phyloP scores from a whole-genome alignment of 495 filamentous ascomycete species.

The Penicillium chermesinum region DNA sequence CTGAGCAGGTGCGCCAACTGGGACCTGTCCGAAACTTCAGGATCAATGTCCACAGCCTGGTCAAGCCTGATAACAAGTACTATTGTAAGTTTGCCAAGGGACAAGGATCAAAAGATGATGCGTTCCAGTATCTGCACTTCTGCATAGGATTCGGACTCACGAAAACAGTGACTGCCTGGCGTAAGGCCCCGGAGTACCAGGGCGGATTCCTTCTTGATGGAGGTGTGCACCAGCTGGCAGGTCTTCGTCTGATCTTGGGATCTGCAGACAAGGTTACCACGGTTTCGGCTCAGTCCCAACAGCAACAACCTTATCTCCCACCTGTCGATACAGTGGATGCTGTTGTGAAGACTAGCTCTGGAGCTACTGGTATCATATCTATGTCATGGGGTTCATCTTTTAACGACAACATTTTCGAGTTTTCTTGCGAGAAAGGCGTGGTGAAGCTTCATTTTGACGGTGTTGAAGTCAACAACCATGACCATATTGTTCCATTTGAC shows the following conservation, averaged over 20 bases:
- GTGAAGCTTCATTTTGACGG: constrained; percentile 51
- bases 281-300: constrained; percentile 55
- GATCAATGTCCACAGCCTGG: constrained; percentile 47
- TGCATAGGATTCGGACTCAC: too few species aligned
- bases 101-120: too few species aligned
- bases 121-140: too few species aligned
- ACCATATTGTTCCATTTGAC: constrained; percentile 51
- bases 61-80: constrained; percentile 55
- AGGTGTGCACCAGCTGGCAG: constrained; percentile 69
- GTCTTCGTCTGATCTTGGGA: constrained; percentile 54
- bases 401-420: constrained; percentile 44
- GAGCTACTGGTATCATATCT: constrained; percentile 56
- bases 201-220: constrained; percentile 77
- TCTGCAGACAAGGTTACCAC: constrained; percentile 36
- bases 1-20: constrained; percentile 52
- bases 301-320: constrained; percentile 57
- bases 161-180: constrained; percentile 61
- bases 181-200: constrained; percentile 64
- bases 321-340: constrained; percentile 74
- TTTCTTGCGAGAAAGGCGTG: constrained; percentile 47
- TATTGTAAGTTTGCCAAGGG: constrained; percentile 47
- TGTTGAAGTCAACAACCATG: constrained; percentile 48
- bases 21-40: constrained; percentile 64
- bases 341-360: constrained; percentile 52
- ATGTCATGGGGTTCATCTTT: constrained; percentile 66